Evolutionary conservation across 1,284 basidiomycete species (phyloP), one percentile per base, ranked within the genome.

Genomic region (Wolfiporia cocos): DNA sequence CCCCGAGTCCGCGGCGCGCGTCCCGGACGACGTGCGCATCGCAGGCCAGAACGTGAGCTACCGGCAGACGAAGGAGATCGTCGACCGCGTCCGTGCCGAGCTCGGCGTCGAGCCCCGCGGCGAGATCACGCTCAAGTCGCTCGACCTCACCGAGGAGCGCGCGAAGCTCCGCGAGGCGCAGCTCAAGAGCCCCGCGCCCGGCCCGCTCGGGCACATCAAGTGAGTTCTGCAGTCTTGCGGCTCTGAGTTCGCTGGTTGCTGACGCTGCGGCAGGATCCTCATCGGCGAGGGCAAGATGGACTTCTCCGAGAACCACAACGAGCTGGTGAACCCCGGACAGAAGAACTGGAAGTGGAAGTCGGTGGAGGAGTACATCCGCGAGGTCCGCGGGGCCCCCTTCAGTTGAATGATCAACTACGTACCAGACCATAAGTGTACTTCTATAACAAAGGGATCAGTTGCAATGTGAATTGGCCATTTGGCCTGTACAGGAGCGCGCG

Each of bases 281-380:
- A 49, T 56, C 32, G 59, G 48, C 3, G 53, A 58, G 37, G 55
- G 55, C 14, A 50, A 51, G 34, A 33, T 56, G 6, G 54, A 62
- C 43, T 56, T 49, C 24, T 52, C 57, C 10, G 26, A 42, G 22
- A 61, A 61, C 40, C 37, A 48, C 29, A 57, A 62, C 42, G 59
- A 61, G 39, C 43, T 59, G 14, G 44, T 62, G 29, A 60, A 62
- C 44, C 59, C 58, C 1, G 48, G 43, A 3, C 41, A 55, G 42
- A 47, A 47, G 24, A 28, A 51, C 9, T 61, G 59, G 60, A 58
- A 57, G 44, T 62, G 60, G 60, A 54, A 50, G 40, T 53, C 56
- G 4, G 42, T 59, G 2, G 53, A 57, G 37, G 54, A 56, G 18
- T 48, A 52, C 34, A 41, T 55, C 30, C 36, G 39, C 18, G 44